Evolutionary conservation across 441 rosid species (phyloP), one percentile per base, ranked within the genome.

Genomic region (Codiaeum variegatum): DNA sequence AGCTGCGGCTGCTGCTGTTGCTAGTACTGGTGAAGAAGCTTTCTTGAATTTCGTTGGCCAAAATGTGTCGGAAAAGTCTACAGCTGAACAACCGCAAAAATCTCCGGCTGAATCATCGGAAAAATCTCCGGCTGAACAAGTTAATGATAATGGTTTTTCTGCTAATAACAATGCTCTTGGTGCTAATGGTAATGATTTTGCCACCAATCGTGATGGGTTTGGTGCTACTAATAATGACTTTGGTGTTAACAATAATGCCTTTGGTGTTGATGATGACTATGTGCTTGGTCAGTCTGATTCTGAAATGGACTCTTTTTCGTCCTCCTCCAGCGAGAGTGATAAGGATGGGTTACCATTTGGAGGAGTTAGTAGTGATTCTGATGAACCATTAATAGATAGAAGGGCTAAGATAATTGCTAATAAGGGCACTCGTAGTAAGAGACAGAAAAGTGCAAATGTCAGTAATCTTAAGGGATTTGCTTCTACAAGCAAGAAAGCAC

Each of bases 391-490:
- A 5, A 38, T 29, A 52, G 56, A 70, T 56, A 32, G 55, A 62
- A 79, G 81, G 26, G 70, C 47, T 0, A 78, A 69, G 62, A 78
- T 66, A 61, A 51, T 75, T 3, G 29, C 28, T 59, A 73, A 56
- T 34, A 76, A 71, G 54, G 75, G 69, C 18, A 79, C 74, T 58
- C 77, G 74, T 66, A 71, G 75, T 47, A 81, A 76, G 63, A 70
- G 77, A 19, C 74, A 68, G 62, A 78, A 82, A 74, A 56, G 66
- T 77, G 63, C 46, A 54, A 73, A 72, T 61, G 76, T 73, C 67
- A 77, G 72, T 72, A 63, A 79, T 1, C 62, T 78, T 28, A 81
- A 69, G 79, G 76, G 67, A 19, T 72, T 84, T 68, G 74, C 67
- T 46, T 60, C 78, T 73, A 77, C 76, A 1, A 70, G 77, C 70